Evolutionary conservation across 1,139 yeast species (phyloP), one percentile per base, ranked within the genome.

Genomic region (Martiniozyma asiatica): DNA sequence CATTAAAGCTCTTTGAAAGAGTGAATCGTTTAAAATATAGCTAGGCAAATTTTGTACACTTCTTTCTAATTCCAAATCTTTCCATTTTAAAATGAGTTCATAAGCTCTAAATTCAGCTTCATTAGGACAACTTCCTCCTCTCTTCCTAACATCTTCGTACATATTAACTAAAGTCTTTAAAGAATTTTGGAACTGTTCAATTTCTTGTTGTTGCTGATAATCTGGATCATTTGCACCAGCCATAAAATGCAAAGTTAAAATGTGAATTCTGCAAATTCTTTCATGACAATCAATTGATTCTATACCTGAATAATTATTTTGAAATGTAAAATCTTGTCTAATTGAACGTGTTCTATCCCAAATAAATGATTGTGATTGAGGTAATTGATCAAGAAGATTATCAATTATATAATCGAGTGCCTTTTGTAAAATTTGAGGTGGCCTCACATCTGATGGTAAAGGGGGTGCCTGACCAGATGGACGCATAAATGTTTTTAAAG

Each of bases 401-500:
- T 73, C 73, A 5, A 82, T 68, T 29, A 89, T 63, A 48, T 80
- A 81, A 37, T 78, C 63, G 36, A 89, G 58, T 0, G 95, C 76
- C 22, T 59, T 48, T 8, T 65, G 65, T 31, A 92, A 56, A 1
- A 87, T 62, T 36, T 65, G 68, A 0, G 99, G 98, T 1, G 98
- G 95, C 40, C 99, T 65, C 2, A 92, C 99, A 51, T 92, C 98
- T 0, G 96, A 84, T 0, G 98, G 99, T 34, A 92, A 59, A 4
- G 97, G 94, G 5, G 97, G 97, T 1, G 96, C 94, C 44, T 92
- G 96, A 8, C 98, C 98, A 1, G 98, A 97, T 0, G 99, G 97
- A 43, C 99, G 63, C 20, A 94, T 81, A 51, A 89, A 92, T 2
- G 95, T 94, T 54, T 92, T 92, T 6, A 92, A 71, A 0, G 97